These are phyloP conservation scores for Ceratobasidium sp. DNA, from an alignment of 1,284 basidiomycete genomes.

Conservation along the genomic window DNA sequence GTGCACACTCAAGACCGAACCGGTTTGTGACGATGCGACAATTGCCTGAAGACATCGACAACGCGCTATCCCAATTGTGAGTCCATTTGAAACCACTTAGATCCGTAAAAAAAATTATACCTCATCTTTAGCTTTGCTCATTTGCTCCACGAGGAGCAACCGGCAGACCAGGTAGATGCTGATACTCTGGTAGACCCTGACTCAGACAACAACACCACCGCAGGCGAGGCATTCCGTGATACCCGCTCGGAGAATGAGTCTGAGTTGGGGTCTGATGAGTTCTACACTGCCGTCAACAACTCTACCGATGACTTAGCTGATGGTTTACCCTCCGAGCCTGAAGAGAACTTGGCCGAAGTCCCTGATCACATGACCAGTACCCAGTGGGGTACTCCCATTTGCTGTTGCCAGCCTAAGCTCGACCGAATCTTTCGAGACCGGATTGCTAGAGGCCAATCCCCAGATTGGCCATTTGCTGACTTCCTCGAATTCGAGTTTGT, in stretches of 20 bases:
- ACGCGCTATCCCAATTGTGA: neutral
- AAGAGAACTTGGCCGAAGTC: neutral
- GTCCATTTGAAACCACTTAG: neutral
- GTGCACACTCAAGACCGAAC: neutral
- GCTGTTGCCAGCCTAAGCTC: neutral
- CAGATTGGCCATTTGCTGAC: slow-evolving; percentile 18
- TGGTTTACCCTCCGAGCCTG: neutral
- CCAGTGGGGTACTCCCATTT: neutral
- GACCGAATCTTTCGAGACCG: neutral
- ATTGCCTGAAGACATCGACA: neutral
- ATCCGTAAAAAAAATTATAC: neutral
- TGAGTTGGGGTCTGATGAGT: neutral
- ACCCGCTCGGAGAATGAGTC: neutral
- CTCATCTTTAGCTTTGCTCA: neutral
- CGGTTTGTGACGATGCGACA: neutral
- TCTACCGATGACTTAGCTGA: neutral
- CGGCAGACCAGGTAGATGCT: neutral
- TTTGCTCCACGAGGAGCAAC: slow-evolving; percentile 5
- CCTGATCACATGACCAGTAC: neutral
- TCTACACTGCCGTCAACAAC: neutral
- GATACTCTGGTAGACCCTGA: neutral
- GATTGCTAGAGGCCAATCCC: neutral
- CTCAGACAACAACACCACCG: neutral
- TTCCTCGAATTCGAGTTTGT: slow-evolving; percentile 14
- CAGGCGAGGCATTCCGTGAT: neutral